Evolutionary conservation across 2,329 filamentous ascomycete genomes (phyloP).

Genomic region (Albifimbria verrucaria): DNA sequence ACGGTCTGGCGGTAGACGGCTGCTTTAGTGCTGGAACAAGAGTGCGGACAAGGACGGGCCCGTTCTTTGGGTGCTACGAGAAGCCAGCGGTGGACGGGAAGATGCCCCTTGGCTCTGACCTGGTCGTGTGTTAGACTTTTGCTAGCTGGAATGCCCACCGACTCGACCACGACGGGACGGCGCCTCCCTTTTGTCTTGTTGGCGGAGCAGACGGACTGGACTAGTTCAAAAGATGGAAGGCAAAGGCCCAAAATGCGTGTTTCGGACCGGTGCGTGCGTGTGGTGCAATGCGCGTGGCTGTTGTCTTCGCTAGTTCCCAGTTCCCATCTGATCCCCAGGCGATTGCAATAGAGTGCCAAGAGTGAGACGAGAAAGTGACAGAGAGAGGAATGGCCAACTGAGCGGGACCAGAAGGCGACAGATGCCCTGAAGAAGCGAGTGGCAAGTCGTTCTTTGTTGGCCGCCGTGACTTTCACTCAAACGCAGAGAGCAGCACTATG

Average conservation of each 20-base stretch:
- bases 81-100: conserved; percentile 1
- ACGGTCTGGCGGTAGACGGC: neutral
- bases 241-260: neutral
- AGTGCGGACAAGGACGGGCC: too few relatives aligned
- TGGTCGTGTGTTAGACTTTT: conserved; percentile 13
- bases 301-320: neutral
- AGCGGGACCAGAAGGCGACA: too few relatives aligned
- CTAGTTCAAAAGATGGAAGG: neutral
- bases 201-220: neutral
- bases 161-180: conserved; percentile 18
- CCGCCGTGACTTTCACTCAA: too few relatives aligned
- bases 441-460: too few relatives aligned
- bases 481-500: too few relatives aligned
- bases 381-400: too few relatives aligned
- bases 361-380: too few relatives aligned
- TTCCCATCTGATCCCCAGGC: conserved; percentile 1
- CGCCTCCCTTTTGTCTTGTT: conserved; percentile 12
- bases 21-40: too few relatives aligned
- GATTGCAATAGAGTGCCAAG: neutral
- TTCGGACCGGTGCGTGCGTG: neutral
- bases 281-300: conserved; percentile 3
- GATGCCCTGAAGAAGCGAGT: too few relatives aligned
- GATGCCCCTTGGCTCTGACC: conserved; percentile 9
- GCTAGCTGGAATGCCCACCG: conserved; percentile 10
- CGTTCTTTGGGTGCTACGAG: too few relatives aligned